Evolutionary conservation across 1,284 basidiomycete species (phyloP), one percentile per base, ranked within the genome.

Genomic region (Cronartium ribicola): DNA sequence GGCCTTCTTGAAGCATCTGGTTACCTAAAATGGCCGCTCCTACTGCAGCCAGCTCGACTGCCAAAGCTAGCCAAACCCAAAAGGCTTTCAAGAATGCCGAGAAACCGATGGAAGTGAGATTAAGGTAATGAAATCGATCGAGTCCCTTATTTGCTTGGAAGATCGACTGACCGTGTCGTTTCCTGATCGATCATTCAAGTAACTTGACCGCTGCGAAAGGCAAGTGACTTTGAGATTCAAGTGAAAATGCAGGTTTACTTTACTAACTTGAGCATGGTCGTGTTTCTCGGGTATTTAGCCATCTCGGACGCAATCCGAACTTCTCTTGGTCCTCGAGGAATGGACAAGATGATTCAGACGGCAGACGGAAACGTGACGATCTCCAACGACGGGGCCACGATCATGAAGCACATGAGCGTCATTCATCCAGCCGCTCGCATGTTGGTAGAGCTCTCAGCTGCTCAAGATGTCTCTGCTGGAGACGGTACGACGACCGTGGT

Each of bases 401-500:
- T 99, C 77, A 84, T 99, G 75, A 92, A 93, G 83, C 97, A 93
- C 80, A 94, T 98, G 81, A 94, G 96, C 76, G 96, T 97, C 22
- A 84, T 98, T 75, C 96, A 99, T 83, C 96, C 96, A 46, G 96
- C 96, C 59, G 96, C 96, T 37, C 91, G 95, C 83, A 99, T 99
- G 96, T 87, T 97, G 66, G 96, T 98, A 76, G 96, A 99, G 84
- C 86, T 99, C 40, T 98, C 95, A 63, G 90, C 91, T 72, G 96
- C 96, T 22, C 96, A 99, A 85, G 96, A 99, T 82, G 88, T 98
- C 68, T 96, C 98, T 83, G 96, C 96, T 29, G 96, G 96, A 76
- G 96, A 99, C 82, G 96, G 96, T 36, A 99, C 96, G n/a, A 99
- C 96, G 11, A 91, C 90, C 51, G 96, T 99, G 29, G 96, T 99